Base-by-base conservation (phyloP, 169 alveolate species). In the Blepharisma undulans region DNA sequence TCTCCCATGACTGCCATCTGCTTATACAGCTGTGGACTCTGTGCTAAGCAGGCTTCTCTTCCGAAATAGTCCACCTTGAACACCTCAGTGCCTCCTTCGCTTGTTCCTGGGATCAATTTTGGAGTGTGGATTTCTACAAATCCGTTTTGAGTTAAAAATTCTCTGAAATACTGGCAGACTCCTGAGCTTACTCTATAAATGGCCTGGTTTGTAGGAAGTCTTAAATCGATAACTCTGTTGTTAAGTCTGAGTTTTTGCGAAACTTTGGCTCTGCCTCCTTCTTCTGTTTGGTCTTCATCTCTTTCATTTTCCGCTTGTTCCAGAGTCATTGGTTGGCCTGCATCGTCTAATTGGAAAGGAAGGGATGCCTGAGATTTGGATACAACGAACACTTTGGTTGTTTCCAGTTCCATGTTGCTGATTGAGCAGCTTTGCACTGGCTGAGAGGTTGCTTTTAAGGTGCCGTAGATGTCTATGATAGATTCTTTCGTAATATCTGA, bases 41-140 rank as follows among this genome's bases (percentile, higher is more conserved):
- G 99, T 33, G 99, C 99, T 80, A 99, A 95, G 92, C 99, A 98
- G 60, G 99, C 99, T 76, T 92, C 92, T 85, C 97, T 29, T 84
- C 97, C 98, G 94, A 99, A 99, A 93, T 99, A 99, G 90, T 98
- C 95, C 48, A 98, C 94, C 91, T 97, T 98, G 95, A 99, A 99
- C 48, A 98, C 99, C 78, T 97, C 95, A 74, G 99, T 98, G 27
- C 99, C 99, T 61, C 99, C 99, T 96, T 99, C 99, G 34, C 99
- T 98, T 61, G 99, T 99, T 14, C 99, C 99, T 30, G 99, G 99
- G 48, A 99, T 95, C 72, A 99, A 94, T 95, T 99, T 99, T 0
- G 99, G 99, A 4, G 99, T 97, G 95, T 99, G 99, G 36, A 99
- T 99, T 96, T 99, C 99, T 74, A 98, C 95, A 93, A 99, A 99